Base-by-base conservation (phyloP, 1,284 basidiomycete species). In the Kwoniella shivajii region DNA sequence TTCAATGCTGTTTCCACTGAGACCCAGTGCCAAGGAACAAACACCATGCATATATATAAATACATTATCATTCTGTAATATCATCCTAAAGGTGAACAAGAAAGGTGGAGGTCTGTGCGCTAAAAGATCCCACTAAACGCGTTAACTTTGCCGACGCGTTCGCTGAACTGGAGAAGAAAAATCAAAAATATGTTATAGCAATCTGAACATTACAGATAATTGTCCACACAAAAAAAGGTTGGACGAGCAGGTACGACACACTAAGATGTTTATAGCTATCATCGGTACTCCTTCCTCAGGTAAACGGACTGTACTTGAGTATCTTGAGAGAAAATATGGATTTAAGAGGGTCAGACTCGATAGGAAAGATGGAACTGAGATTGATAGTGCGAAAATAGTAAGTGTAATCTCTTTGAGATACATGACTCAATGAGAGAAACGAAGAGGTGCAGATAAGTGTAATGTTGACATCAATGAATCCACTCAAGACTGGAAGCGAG, bases 261-360 rank as follows among this genome's bases (percentile, higher is more conserved):
- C 33, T n/a, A 34, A 27, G 29, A 78, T 91, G 89, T 86, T 97
- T 72, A 86, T 99, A 67, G 87, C 89, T 11, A 84, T 99, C 54
- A 82, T 96, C 34, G 95, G 95, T 14, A 88, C 92, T 0, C 84
- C 85, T 1, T 85, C 80, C 31, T 83, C 92, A 4, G 95, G 95
- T 20, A 96, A 93, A 76, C 82, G 86, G 10, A 84, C 85, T 0
- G 80, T 97, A 14, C 83, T 88, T 50, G 79, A 86, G 13, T 93
- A 89, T 72, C 84, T 98, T 14, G 79, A 86, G 22, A 54, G 69
- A 9, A 61, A 72, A 26, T 78, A 83, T 64, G 75, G 73, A 2
- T 85, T 84, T 66, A 72, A 66, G 44, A 71, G 71, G 33, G 73
- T 83, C 33, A 62, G 67, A 31, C 60, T 82, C 42, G 59, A 63